These are phyloP conservation scores for Verticillium dahliae DNA, from an alignment of 2,329 filamentous ascomycete species.

Conservation along the genomic window DNA sequence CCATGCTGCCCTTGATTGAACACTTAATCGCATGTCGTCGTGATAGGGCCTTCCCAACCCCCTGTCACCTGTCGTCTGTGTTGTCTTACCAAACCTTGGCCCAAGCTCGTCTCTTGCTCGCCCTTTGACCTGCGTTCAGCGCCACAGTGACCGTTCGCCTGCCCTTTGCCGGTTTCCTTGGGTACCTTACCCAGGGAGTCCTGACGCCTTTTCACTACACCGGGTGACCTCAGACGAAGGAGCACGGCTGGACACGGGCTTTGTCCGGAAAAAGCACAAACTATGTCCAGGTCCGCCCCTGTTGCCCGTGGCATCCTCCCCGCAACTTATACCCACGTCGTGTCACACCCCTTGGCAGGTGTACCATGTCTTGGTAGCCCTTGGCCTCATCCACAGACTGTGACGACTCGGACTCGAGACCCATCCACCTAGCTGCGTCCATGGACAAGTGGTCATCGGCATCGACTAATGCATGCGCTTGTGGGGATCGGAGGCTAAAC, in stretches of 20 bases:
- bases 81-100: constrained; percentile 5
- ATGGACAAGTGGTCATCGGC: constrained; percentile 1
- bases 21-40: neutral
- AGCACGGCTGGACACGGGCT: neutral
- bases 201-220: neutral
- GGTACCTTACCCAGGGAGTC: neutral
- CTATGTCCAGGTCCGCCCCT: neutral
- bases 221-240: neutral
- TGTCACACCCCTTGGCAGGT: constrained; percentile 11
- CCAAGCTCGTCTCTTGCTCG: constrained; percentile 4
- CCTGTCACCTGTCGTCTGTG: neutral
- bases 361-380: neutral
- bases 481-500: constrained; percentile 6
- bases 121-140: neutral
- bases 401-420: neutral
- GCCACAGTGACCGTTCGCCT: neutral
- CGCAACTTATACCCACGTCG: constrained; percentile 1
- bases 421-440: constrained; percentile 2
- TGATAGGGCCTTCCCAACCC: constrained; percentile 1
- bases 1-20: constrained; percentile 1
- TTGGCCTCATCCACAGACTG: neutral
- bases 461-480: constrained; percentile 9
- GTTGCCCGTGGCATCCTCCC: neutral
- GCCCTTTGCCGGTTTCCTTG: neutral
- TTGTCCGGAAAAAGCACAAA: neutral